Conservation (phyloP, 345 rosid genomes). For the Aethionema arabicum region DNA sequence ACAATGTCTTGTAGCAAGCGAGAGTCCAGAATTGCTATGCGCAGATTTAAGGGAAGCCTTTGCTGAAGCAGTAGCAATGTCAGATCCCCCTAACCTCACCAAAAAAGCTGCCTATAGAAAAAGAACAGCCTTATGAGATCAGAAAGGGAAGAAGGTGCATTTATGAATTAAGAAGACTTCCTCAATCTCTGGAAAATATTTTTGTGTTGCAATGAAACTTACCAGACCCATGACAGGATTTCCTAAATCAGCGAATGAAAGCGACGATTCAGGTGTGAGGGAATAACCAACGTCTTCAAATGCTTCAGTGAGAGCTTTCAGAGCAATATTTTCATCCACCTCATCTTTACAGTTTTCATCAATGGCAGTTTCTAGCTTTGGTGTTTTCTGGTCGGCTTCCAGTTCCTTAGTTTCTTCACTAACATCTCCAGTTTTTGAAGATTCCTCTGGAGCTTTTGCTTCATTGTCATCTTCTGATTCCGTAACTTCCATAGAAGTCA, state of each 20-base stretch:
- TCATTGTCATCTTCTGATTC: slow-evolving; percentile 55
- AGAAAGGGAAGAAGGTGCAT: slow-evolving; percentile 10
- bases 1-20: slow-evolving; percentile 83
- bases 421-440: slow-evolving; percentile 44
- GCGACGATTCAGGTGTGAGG: slow-evolving; percentile 54
- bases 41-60: slow-evolving; percentile 63
- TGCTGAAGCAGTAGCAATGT: slow-evolving; percentile 73
- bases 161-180: slow-evolving; percentile 5
- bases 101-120: slow-evolving; percentile 73
- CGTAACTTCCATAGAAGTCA: slow-evolving; percentile 47
- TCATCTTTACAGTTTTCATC: slow-evolving; percentile 45
- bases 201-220: slow-evolving; percentile 36
- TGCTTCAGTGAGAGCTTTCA: slow-evolving; percentile 82
- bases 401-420: slow-evolving; percentile 38
- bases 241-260: slow-evolving; percentile 91
- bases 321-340: slow-evolving; percentile 51
- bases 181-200: neutral
- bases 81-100: slow-evolving; percentile 60
- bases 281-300: slow-evolving; percentile 79
- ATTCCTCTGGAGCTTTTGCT: slow-evolving; percentile 42
- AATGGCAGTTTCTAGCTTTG: slow-evolving; percentile 41
- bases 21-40: slow-evolving; percentile 53
- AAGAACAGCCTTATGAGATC: slow-evolving; percentile 18
- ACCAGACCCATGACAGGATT: slow-evolving; percentile 99
- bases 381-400: slow-evolving; percentile 41